Base-by-base conservation (phyloP, 768 basidiomycete species). In the Podaxis sp. region DNA sequence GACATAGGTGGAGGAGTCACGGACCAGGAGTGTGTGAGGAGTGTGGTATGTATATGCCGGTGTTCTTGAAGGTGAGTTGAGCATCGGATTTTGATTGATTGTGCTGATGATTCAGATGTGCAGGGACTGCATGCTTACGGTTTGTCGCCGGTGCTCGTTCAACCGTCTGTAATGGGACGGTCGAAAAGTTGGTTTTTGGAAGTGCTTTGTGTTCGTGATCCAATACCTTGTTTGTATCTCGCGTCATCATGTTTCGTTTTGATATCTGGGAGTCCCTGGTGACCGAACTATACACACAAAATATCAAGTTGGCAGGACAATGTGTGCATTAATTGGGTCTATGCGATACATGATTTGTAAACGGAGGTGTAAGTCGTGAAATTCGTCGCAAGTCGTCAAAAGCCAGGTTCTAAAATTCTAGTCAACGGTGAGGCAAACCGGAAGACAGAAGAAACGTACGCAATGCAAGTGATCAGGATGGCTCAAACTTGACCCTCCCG, bases 11-110 rank as follows among this genome's bases (percentile, higher is more conserved):
- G 85, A 71, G 66, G 26, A 78, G 78, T 41, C 73, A 69, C 2
- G 84, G 84, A 0, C 77, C 75, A 0, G 82, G 80, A 4, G 54
- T 26, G 10, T 87, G 86, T 56, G 79, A 85, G 56, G 76, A 70
- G 60, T 87, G 86, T 64, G 68, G 72, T 13, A 60, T 70, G 52
- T 58, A 72, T 56, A 67, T 87, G 8, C 77, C 73, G 0, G 13
- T 70, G 1, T 88, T 76, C 71, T 71, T 89, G 46, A 72, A 82
- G 68, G 87, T 88, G 64, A 70, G 83, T 75, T 24, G 20, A 12
- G 26, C 15, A 10, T 24, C 26, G 11, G 10, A 28, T 10, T 24
- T 15, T 28, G 13, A 24, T 26, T 46, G 44, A 22, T 26, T 24
- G 49, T 24, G 8, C 13, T 50, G 49, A 50, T 22, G 24, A 8